Conservation (phyloP, 2,329 filamentous ascomycete genomes). For the Sporothrix globosa region DNA sequence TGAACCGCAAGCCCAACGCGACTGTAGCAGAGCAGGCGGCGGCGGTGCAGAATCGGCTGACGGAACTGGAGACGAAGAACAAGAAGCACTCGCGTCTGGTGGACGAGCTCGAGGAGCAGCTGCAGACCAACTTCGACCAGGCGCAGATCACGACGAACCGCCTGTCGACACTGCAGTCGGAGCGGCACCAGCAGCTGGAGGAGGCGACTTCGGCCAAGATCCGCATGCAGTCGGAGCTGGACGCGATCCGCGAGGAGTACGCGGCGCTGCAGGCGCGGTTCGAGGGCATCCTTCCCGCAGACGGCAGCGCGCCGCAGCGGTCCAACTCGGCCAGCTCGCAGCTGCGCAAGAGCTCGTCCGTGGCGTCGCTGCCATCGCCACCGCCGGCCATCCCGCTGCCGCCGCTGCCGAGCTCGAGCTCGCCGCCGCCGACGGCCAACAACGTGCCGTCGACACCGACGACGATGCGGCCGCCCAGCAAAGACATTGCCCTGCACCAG, state of each 20-base stretch:
- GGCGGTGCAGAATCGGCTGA: conserved; percentile 67
- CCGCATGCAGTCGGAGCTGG: conserved; percentile 69
- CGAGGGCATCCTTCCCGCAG: conserved; percentile 51
- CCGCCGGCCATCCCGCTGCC: conserved; percentile 95
- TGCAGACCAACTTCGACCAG: conserved; percentile 93
- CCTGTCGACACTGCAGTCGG: conserved; percentile 76
- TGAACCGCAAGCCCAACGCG: conserved; percentile 49
- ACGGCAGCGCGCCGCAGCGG: conserved; percentile 51
- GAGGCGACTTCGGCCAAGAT: conserved; percentile 70
- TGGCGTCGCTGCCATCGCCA: conserved; percentile 84
- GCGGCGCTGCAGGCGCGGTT: conserved; percentile 73
- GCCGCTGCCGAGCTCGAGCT: conserved; percentile 70
- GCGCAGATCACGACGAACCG: conserved; percentile 84
- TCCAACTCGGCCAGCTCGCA: conserved; percentile 67
- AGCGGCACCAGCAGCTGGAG: conserved; percentile 74
- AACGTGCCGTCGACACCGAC: conserved; percentile 55
- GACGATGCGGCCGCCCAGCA: conserved; percentile 74
- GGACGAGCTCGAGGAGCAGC: conserved; percentile 94
- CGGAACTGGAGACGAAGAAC: conserved; percentile 68
- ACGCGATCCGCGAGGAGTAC: conserved; percentile 69
- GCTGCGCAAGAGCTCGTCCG: conserved; percentile 81
- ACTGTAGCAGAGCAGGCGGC: conserved; percentile 60
- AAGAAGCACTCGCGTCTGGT: conserved; percentile 90
- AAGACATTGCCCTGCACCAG: conserved; percentile 75
- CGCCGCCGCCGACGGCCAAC: conserved; percentile 50